Evolutionary conservation across 257 asterid species (phyloP).

Genomic region (Eucommia ulmoides): DNA sequence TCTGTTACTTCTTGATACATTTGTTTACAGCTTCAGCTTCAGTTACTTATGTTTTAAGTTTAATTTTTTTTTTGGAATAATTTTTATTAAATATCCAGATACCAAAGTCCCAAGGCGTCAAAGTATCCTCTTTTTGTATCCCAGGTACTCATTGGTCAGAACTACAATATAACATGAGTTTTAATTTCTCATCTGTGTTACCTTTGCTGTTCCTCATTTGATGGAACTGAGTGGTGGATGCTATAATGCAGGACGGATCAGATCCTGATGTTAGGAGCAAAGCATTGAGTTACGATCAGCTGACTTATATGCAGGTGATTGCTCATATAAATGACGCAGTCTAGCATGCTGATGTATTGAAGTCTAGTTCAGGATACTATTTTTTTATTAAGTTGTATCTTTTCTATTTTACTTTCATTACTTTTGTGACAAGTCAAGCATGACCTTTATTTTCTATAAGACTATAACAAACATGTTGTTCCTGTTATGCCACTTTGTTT

Average conservation of each 20-base stretch:
- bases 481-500: neutral
- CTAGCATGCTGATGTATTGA: neutral
- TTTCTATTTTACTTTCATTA: neutral
- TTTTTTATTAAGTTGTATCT: neutral
- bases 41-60: neutral
- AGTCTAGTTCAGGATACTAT: neutral
- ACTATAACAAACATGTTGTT: neutral
- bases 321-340: too few species aligned
- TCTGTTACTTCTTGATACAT: conserved; percentile 12
- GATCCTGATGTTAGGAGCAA: conserved; percentile 58
- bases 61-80: conserved; percentile 10
- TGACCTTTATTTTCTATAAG: neutral
- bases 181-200: conserved; percentile 10
- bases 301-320: conserved; percentile 89
- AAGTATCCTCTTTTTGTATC: conserved; percentile 90
- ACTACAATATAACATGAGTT: conserved; percentile 6
- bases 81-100: conserved; percentile 34
- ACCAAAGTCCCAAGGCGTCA: conserved; percentile 68
- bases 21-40: conserved; percentile 11
- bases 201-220: conserved; percentile 2
- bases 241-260: conserved; percentile 98
- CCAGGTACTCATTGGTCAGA: conserved; percentile 40
- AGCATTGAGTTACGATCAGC: conserved; percentile 77
- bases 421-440: neutral
- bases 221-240: conserved; percentile 8